Percentiles rank a stretch among this genome's conserved stretches.
Conservation (phyloP, 1,284 basidiomycete species). For the Ustilago nuda region DNA sequence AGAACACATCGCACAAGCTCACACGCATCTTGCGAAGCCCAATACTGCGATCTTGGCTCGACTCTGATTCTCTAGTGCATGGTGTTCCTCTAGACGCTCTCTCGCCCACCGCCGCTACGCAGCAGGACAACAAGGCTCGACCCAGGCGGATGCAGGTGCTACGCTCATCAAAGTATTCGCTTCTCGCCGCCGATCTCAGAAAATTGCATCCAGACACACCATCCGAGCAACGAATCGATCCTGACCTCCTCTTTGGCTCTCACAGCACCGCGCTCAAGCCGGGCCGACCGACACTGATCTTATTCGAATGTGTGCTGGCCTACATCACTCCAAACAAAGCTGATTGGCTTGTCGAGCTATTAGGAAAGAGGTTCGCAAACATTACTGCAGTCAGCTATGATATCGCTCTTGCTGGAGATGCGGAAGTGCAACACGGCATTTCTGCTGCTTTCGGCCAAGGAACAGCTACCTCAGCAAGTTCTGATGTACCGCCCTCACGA, state of each 20-base stretch:
- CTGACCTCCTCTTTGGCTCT: constrained; percentile 23
- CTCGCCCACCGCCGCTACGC: not conserved
- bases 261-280: constrained; percentile 24
- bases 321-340: constrained; percentile 55
- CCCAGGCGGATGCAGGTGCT: constrained; percentile 12
- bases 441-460: too few species aligned
- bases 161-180: constrained; percentile 28
- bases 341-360: constrained; percentile 39
- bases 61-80: constrained; percentile 10
- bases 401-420: constrained; percentile 62
- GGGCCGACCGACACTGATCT: constrained; percentile 55
- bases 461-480: not conserved
- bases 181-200: constrained; percentile 41
- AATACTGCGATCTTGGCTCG: constrained; percentile 71
- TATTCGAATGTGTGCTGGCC: constrained; percentile 67
- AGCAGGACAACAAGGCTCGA: not conserved
- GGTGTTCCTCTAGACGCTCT: constrained; percentile 14
- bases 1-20: constrained; percentile 84
- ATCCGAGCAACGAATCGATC: constrained; percentile 6
- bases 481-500: constrained; percentile 16
- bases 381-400: constrained; percentile 61
- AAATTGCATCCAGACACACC: constrained; percentile 23
- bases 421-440: not conserved
- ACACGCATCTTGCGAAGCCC: constrained; percentile 81
- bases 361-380: constrained; percentile 26